Conservation (phyloP, 2,329 filamentous ascomycete species). For the Phialophora tarda region DNA sequence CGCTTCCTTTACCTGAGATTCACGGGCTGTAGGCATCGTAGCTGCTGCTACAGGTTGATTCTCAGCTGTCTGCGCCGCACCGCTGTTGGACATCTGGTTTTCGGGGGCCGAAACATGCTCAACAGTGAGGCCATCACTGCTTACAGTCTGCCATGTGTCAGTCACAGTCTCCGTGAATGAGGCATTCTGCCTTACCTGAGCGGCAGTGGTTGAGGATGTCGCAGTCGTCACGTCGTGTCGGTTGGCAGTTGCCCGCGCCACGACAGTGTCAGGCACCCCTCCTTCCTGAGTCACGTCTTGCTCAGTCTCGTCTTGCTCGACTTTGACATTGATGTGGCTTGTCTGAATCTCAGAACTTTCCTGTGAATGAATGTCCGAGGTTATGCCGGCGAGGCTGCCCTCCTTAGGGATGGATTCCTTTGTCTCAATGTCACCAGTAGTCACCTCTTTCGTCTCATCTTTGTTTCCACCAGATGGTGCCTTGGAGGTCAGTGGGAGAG, state of each 20-base stretch:
- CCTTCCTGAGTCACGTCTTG: background rate
- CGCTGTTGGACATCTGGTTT: background rate
- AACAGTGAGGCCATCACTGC: background rate
- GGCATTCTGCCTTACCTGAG: background rate
- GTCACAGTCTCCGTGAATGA: background rate
- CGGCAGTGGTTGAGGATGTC: background rate
- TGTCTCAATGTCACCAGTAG: background rate
- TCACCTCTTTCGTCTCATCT: background rate
- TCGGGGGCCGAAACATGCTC: background rate
- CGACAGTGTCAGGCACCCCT: background rate
- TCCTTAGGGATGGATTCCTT: background rate
- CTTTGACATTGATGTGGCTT: background rate
- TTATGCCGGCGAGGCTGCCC: background rate
- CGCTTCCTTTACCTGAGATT: background rate
- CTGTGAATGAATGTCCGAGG: background rate
- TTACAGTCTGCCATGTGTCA: background rate
- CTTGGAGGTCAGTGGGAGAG: constrained; percentile 37
- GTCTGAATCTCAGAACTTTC: background rate
- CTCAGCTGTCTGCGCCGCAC: background rate
- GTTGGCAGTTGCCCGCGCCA: background rate
- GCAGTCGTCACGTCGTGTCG: background rate
- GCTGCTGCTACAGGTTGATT: background rate
- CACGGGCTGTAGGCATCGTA: background rate
- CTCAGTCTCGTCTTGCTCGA: constrained; percentile 2
- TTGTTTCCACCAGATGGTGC: background rate